phyloP scores from a whole-genome alignment of 163 green algal genomes.

The Scenedesmus sp. region DNA sequence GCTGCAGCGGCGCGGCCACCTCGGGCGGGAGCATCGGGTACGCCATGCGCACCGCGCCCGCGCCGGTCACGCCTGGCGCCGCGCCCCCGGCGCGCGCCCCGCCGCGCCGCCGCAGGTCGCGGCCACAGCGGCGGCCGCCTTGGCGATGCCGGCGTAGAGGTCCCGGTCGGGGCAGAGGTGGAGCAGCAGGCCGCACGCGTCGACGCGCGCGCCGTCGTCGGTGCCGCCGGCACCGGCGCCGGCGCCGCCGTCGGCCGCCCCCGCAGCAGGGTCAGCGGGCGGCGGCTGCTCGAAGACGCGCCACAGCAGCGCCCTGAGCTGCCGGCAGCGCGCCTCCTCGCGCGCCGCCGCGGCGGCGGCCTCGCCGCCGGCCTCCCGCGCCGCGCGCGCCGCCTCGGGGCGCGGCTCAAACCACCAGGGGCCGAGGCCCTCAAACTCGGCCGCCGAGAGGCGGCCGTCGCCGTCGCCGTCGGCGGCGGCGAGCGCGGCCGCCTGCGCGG shows the following conservation, averaged over 20 bases:
- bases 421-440: slow-evolving; percentile 54
- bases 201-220: background rate
- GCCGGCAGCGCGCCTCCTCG: background rate
- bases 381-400: slow-evolving; percentile 3
- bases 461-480: slow-evolving; percentile 54
- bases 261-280: background rate
- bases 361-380: slow-evolving; percentile 1
- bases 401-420: slow-evolving; percentile 68
- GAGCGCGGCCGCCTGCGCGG: slow-evolving; percentile 49
- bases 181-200: slow-evolving; percentile 49
- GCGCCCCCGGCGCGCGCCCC: slow-evolving; percentile 22
- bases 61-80: background rate
- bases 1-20: slow-evolving; percentile 24
- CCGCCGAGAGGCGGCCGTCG: slow-evolving; percentile 56
- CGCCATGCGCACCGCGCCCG: background rate
- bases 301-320: slow-evolving; percentile 63
- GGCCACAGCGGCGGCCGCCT: slow-evolving; percentile 56
- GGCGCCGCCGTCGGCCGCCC: background rate
- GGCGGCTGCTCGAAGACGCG: slow-evolving; percentile 42
- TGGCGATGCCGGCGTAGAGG: slow-evolving; percentile 59
- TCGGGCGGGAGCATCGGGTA: slow-evolving; percentile 21
- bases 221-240: background rate
- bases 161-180: slow-evolving; percentile 63
- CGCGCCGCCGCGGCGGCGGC: background rate
- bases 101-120: no score